phyloP scores from a whole-genome alignment of 108 stramenopile species.

The Bacterosira constricta region DNA sequence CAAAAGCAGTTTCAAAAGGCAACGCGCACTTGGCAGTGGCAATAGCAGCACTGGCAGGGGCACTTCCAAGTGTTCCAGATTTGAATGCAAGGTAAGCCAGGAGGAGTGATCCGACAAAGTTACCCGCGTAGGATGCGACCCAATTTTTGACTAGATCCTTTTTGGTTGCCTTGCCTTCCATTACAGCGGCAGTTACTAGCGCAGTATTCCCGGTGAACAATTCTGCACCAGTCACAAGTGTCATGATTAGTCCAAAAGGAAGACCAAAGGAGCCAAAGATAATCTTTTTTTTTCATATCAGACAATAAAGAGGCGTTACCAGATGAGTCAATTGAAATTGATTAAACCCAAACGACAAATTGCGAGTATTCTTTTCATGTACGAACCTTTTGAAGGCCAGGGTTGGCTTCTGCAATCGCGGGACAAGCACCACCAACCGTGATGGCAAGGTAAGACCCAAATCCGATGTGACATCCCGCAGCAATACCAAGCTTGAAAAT shows the following conservation, averaged over 20 bases:
- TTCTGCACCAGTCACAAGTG: constrained; percentile 66
- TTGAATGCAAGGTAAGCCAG: constrained; percentile 82
- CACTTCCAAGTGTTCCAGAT: constrained; percentile 70
- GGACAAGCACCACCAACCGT: constrained; percentile 87
- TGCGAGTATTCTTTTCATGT: background rate
- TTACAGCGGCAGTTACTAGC: constrained; percentile 78
- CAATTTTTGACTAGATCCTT: constrained; percentile 73
- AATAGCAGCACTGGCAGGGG: constrained; percentile 75
- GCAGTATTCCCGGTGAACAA: constrained; percentile 83
- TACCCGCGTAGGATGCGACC: constrained; percentile 78
- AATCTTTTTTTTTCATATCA: constrained; percentile 38
- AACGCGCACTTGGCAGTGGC: constrained; percentile 82
- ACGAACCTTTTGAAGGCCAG: constrained; percentile 85
- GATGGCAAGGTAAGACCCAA: constrained; percentile 86
- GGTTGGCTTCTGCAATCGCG: constrained; percentile 81
- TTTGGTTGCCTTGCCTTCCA: constrained; percentile 72
- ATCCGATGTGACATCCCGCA: constrained; percentile 86
- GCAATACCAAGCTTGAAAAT: constrained; percentile 88
- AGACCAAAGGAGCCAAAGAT: constrained; percentile 85
- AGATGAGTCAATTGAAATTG: background rate
- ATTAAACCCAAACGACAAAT: too few species aligned
- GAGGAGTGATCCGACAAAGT: constrained; percentile 85
- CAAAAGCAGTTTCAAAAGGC: constrained; percentile 84
- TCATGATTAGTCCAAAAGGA: constrained; percentile 91
- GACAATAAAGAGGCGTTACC: background rate